These are phyloP conservation scores for Sechiopsis laciniata DNA, from an alignment of 306 rosid genomes.

Conservation along the genomic window DNA sequence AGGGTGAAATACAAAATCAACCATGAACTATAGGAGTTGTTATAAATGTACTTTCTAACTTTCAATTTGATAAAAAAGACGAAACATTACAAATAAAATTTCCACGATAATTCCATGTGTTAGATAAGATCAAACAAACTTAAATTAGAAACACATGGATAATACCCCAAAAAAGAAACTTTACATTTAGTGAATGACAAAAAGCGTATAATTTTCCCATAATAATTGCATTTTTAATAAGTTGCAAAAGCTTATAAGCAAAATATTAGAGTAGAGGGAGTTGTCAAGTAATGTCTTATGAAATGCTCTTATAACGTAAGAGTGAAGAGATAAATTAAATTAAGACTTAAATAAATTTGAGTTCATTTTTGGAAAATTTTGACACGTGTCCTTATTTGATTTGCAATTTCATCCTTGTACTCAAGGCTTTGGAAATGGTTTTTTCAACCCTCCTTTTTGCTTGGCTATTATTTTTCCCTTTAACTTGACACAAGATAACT, in stretches of 20 bases:
- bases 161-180: background rate
- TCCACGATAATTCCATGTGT: background rate
- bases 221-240: background rate
- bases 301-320: constrained; percentile 1
- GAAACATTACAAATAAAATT: too few species aligned
- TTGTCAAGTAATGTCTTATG: background rate
- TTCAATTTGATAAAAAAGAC: too few species aligned
- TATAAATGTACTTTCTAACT: too few species aligned
- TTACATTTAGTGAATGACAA: background rate
- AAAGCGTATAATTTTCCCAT: background rate
- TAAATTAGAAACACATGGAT: background rate
- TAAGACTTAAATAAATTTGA: background rate
- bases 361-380: background rate
- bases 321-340: background rate
- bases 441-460: background rate
- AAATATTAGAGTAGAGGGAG: background rate
- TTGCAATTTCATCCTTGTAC: constrained; percentile 29
- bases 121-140: background rate
- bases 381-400: constrained; percentile 4
- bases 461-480: constrained; percentile 27
- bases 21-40: too few species aligned
- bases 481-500: constrained; percentile 26
- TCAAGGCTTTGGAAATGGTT: constrained; percentile 24
- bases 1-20: background rate
- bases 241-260: background rate